Evolutionary conservation across 2,329 filamentous ascomycete genomes (phyloP), one percentile per base, ranked within the genome.

Genomic region (Hymenoscyphus albidus): DNA sequence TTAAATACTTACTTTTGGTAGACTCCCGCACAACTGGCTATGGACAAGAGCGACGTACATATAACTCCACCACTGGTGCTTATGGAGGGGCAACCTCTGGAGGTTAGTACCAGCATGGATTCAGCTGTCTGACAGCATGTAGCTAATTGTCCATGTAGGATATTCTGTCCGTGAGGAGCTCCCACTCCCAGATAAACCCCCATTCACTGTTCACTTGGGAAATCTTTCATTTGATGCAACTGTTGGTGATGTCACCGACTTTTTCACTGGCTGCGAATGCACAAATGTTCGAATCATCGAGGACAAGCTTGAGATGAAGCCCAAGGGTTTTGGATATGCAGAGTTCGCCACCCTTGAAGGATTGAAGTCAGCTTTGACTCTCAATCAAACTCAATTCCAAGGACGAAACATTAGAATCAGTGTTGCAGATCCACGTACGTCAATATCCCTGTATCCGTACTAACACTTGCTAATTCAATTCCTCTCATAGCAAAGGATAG

Each of bases 291-390:
- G 95, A 74, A 93, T 99, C 73, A 96, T 99, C 69, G 94, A 97
- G 81, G 96, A 99, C 79, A 95, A 94, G 76, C 84, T 97, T 77
- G 90, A 95, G 76, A 88, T 90, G 78, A 93, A 93, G 75, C 95
- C 95, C 70, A 99, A 99, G 83, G 95, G 95, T 59, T 99, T 99
- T 74, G 95, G 94, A 67, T 99, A 99, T 77, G 94, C 96, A 70
- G 95, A 99, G 78, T 99, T 99, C 74, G 87, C 84, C 70, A 89
- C 87, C 61, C 81, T 95, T 56, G 94, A 98, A 59, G 94, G 94
- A 65, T 82, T 99, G 74, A 96, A 96, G 82, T 90, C 93, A 79
- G 95, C 95, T 64, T 85, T 99, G 69, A 86, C 88, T 65, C 85
- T 95, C 68, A 93, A 93, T 74, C 91, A 92, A 73, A 83, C 87